A percentile compares a stretch with the other conserved stretches of the same genome.
These are phyloP conservation scores for Rhodotorula toruloides DNA, from an alignment of 768 basidiomycete genomes.

Conservation along the genomic window DNA sequence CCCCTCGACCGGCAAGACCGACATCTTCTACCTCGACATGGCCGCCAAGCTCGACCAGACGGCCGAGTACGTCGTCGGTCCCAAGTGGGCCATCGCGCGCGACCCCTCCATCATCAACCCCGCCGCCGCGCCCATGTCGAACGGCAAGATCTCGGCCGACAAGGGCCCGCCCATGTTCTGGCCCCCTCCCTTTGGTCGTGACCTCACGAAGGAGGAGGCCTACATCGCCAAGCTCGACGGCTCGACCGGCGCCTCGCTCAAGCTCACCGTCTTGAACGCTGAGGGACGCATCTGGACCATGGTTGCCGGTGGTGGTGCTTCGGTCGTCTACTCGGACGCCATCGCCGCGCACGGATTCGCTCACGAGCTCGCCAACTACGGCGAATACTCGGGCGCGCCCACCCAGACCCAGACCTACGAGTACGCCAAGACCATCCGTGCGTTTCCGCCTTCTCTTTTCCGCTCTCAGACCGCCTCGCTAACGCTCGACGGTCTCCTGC, in stretches of 20 bases:
- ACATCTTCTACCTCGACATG: conserved; percentile 97
- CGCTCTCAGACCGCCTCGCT: not conserved
- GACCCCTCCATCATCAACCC: conserved; percentile 71
- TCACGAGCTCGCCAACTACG: conserved; percentile 97
- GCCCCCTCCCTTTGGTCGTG: conserved; percentile 70
- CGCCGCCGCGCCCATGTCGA: conserved; percentile 45
- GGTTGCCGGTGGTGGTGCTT: conserved; percentile 94
- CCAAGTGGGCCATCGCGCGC: conserved; percentile 97
- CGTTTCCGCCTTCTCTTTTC: conserved; percentile 45
- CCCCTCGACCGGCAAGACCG: conserved; percentile 62
- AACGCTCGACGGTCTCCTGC: conserved; percentile 4
- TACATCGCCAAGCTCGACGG: conserved; percentile 98
- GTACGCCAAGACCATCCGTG: conserved; percentile 95
- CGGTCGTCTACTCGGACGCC: conserved; percentile 66
- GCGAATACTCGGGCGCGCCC: conserved; percentile 97
- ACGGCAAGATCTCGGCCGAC: conserved; percentile 65
- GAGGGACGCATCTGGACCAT: conserved; percentile 98
- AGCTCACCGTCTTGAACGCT: conserved; percentile 90
- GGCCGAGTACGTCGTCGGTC: conserved; percentile 93
- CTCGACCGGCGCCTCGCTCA: conserved; percentile 95
- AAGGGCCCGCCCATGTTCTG: conserved; percentile 91
- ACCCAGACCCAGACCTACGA: conserved; percentile 98
- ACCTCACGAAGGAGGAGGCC: conserved; percentile 96
- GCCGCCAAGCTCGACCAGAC: conserved; percentile 99
- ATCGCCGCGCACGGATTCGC: conserved; percentile 91